Evolutionary conservation across 768 basidiomycete species (phyloP).

Genomic region (Hypsizygus marmoreus): DNA sequence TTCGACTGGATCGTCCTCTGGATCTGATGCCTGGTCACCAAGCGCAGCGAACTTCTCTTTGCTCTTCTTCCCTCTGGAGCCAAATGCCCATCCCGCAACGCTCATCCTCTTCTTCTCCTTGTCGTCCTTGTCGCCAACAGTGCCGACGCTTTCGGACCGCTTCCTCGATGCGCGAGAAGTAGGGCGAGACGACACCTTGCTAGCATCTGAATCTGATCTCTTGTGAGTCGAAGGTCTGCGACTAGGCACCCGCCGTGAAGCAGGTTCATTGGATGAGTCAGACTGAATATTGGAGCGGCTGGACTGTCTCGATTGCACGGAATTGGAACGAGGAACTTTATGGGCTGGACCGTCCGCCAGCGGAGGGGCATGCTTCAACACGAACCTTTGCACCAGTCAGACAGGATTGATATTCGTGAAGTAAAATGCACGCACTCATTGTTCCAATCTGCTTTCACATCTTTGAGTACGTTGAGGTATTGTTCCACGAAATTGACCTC

Average conservation of each 20-base stretch:
- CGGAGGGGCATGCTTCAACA: constrained; percentile 10
- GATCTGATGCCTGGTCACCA: constrained; percentile 35
- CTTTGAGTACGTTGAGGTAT: constrained; percentile 72
- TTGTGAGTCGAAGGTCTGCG: constrained; percentile 29
- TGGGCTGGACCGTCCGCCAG: constrained; percentile 16
- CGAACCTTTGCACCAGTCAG: too few relatives aligned
- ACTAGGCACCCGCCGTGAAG: constrained; percentile 19
- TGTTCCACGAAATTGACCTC: constrained; percentile 75
- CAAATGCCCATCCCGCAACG: constrained; percentile 68
- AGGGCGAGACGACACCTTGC: constrained; percentile 51
- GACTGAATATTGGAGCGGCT: constrained; percentile 18
- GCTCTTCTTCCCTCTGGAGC: constrained; percentile 57
- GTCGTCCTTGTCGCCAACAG: constrained; percentile 33
- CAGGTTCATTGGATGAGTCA: constrained; percentile 37
- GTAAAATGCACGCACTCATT: constrained; percentile 62
- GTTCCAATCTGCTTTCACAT: constrained; percentile 69
- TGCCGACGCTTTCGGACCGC: constrained; percentile 58
- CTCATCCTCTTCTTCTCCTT: constrained; percentile 44
- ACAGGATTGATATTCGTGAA: too few relatives aligned
- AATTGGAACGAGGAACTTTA: constrained; percentile 11
- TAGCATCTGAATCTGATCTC: constrained; percentile 45
- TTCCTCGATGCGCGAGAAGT: constrained; percentile 64
- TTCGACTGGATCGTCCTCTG: constrained; percentile 27
- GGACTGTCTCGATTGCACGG: constrained; percentile 14
- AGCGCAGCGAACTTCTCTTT: constrained; percentile 62